These are phyloP conservation scores for Apophysomyces sp. DNA, from an alignment of 371 early-diverging fungal species.

Conservation along the genomic window DNA sequence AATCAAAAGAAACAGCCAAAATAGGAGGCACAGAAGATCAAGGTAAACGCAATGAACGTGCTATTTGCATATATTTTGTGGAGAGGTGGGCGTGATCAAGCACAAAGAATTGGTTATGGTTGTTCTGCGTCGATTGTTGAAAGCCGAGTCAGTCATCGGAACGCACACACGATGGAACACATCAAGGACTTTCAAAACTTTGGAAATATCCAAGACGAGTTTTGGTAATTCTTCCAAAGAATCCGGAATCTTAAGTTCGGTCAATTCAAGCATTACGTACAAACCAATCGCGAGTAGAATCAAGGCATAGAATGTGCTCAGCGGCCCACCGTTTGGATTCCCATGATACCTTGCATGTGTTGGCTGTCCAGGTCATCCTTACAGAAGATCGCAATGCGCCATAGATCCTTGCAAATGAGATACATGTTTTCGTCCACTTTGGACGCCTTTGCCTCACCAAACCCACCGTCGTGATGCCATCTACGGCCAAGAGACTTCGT, in stretches of 20 bases:
- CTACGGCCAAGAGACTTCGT: too few relatives aligned
- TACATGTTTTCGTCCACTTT: too few relatives aligned
- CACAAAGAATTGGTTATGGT: too few relatives aligned
- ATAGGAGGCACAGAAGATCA: too few relatives aligned
- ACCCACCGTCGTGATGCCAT: too few relatives aligned
- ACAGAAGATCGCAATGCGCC: constrained; percentile 10
- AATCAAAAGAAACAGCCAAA: too few relatives aligned
- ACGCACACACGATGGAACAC: constrained; percentile 5
- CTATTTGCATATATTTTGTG: too few relatives aligned
- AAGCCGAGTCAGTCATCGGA: too few relatives aligned
- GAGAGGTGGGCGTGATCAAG: too few relatives aligned
- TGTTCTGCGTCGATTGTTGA: too few relatives aligned
- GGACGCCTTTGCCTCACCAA: too few relatives aligned
- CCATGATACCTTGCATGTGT: constrained; percentile 17
- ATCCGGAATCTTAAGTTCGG: constrained; percentile 12
- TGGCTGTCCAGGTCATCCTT: constrained; percentile 8
- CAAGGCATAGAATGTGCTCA: constrained; percentile 18
- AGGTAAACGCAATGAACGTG: too few relatives aligned
- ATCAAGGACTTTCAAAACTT: constrained; percentile 11
- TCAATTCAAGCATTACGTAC: constrained; percentile 16
- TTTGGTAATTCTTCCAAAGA: constrained; percentile 16
- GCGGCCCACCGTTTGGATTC: constrained; percentile 19
- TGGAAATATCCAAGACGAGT: constrained; percentile 16
- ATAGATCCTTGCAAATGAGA: constrained; percentile 5
- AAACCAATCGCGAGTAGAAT: constrained; percentile 16